Evolutionary conservation across 805 yeast genomes (phyloP).

Genomic region (Myxozyma melibiosi): DNA sequence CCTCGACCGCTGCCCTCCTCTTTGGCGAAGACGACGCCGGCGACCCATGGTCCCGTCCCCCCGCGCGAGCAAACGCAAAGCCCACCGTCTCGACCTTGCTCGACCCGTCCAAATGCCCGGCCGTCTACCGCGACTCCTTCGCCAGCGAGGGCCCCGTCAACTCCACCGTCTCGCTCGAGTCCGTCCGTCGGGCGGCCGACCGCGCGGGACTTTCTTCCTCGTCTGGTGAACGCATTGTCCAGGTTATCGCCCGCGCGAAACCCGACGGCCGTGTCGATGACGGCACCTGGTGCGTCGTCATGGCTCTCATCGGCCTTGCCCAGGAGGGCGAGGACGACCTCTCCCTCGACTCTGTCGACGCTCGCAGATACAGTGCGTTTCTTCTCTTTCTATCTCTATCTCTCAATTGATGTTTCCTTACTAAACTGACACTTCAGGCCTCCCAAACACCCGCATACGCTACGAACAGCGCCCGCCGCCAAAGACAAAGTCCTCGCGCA

Average conservation of each 20-base stretch:
- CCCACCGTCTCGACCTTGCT: constrained; percentile 33
- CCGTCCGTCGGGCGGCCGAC: constrained; percentile 27
- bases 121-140: constrained; percentile 31
- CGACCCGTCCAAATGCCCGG: constrained; percentile 27
- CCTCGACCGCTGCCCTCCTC: constrained; percentile 15
- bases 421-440: constrained; percentile 5
- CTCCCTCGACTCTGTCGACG: constrained; percentile 38
- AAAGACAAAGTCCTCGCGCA: constrained; percentile 1
- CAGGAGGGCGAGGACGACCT: constrained; percentile 41
- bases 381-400: background rate
- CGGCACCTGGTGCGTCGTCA: constrained; percentile 40
- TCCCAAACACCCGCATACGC: constrained; percentile 19
- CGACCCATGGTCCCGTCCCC: constrained; percentile 14
- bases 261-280: constrained; percentile 35
- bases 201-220: constrained; percentile 30
- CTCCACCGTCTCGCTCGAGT: constrained; percentile 27
- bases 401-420: background rate
- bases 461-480: constrained; percentile 4
- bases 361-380: constrained; percentile 27
- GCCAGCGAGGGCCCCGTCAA: constrained; percentile 32
- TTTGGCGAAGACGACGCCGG: constrained; percentile 19
- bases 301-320: constrained; percentile 43
- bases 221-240: constrained; percentile 21
- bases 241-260: constrained; percentile 27
- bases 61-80: constrained; percentile 14